Evolutionary conservation across 2,329 filamentous ascomycete genomes (phyloP), one percentile per base, ranked within the genome.

Genomic region (Metarhizium sp.): DNA sequence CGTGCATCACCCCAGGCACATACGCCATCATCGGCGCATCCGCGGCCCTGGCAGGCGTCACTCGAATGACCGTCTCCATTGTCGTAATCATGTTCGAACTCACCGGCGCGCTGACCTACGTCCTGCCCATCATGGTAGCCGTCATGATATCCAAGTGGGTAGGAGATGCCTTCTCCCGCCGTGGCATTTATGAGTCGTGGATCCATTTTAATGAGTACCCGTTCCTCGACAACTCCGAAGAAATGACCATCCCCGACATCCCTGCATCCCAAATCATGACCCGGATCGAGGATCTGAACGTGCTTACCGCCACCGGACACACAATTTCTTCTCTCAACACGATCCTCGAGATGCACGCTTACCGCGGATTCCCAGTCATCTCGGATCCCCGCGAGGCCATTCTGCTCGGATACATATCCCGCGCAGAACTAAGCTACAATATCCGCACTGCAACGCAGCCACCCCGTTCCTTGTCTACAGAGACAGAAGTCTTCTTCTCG

Each of bases 1-100:
- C 86, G 7, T 99, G 94, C 71, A 85, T 99, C 52, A 96, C 89
- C 0, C 92, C 94, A 0, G 94, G 92, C 14, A 95, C 92, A 1
- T 99, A 99, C 67, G 94, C 94, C 59, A 95, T 99, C 64, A 88
- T 99, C 59, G 94, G 94, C 38, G 94, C 94, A 0, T 92, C 94
- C 0, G 92, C 94, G 4, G 90, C 92, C n/a, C 82, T 99, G 2
- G 90, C 89, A 6, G 94, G 94, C 50, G 90, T 95, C 40, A 97
- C 92, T 18, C 84, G 92, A 62, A 95, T 99, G 85, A 99, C 94
- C 0, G 91, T 96, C 11, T 96, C 92, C 13, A 96, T 99, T 61
- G 92, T 99, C 4, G 94, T 97, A 65, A 99, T 99, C 73, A 96
- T 96, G 88, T 99, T 99, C 66, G 94, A 99, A 75, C 85, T 99